These are phyloP conservation scores for Tardiomyces depauwii DNA, from an alignment of 1,139 yeast genomes.

Conservation along the genomic window DNA sequence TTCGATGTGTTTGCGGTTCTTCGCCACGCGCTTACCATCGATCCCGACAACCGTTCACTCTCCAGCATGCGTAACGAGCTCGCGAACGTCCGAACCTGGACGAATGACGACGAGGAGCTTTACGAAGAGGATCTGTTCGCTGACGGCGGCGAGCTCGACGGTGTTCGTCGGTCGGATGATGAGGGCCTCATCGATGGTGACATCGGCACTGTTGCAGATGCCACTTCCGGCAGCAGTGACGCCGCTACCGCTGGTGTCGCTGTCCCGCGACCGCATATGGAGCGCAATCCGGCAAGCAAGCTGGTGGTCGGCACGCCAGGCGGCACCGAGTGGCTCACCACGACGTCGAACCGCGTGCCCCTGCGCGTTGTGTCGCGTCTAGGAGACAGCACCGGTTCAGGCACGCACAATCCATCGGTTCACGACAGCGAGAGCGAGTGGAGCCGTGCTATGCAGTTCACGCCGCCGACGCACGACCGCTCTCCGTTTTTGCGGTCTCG, in stretches of 20 bases:
- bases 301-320: too few species aligned
- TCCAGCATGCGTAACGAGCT: conserved; percentile 49
- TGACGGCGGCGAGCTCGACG: conserved; percentile 28
- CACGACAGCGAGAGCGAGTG: conserved; percentile 8
- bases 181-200: not conserved
- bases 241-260: conserved; percentile 5
- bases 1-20: conserved; percentile 76
- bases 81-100: conserved; percentile 50
- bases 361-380: conserved; percentile 13
- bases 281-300: conserved; percentile 4
- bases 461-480: conserved; percentile 19
- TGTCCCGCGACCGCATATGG: not conserved
- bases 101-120: conserved; percentile 66
- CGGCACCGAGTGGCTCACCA: not conserved
- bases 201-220: not conserved
- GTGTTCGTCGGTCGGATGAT: conserved; percentile 15
- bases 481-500: not conserved
- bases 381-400: conserved; percentile 9
- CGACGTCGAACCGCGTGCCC: conserved; percentile 29
- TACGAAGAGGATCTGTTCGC: conserved; percentile 30
- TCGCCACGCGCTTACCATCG: conserved; percentile 68
- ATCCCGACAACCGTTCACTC: conserved; percentile 77
- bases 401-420: conserved; percentile 5
- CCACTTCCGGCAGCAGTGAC: conserved; percentile 1
- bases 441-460: conserved; percentile 28